phyloP scores from a whole-genome alignment of 2,329 filamentous ascomycete species.

The Tolypocladium sp. region DNA sequence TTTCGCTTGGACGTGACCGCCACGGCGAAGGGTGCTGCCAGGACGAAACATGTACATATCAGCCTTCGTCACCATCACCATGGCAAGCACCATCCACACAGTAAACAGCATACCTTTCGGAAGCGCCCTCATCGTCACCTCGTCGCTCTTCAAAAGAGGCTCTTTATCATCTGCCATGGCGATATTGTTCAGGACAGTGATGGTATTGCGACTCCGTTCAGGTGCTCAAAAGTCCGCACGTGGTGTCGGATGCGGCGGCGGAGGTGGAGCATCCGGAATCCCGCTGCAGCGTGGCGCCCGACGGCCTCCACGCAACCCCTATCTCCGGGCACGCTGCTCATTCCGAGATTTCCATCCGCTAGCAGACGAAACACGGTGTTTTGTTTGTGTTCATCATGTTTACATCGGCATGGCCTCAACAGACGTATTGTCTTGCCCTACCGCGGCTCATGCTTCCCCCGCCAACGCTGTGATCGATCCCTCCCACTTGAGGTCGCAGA shows the following conservation, averaged over 20 bases:
- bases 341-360: not conserved
- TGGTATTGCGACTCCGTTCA: not conserved
- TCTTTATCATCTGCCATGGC: not conserved
- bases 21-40: conserved; percentile 17
- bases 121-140: not conserved
- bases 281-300: not conserved
- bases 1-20: conserved; percentile 19
- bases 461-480: too few species aligned
- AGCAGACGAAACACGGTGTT: not conserved
- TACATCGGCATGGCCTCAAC: too few species aligned
- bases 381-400: too few species aligned
- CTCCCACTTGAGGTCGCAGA: too few species aligned
- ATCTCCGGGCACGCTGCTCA: not conserved
- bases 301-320: not conserved
- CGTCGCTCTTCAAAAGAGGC: not conserved
- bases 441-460: too few species aligned
- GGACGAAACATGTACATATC: not conserved
- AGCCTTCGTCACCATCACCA: not conserved
- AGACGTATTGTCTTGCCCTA: too few species aligned
- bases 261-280: not conserved
- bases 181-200: not conserved
- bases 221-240: not conserved
- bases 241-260: not conserved
- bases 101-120: not conserved
- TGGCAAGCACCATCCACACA: too few species aligned